A percentile compares a stretch with the other conserved stretches of the same genome.
Evolutionary conservation across 371 early-diverging fungal genomes (phyloP).

Genomic region (Catenaria anguillulae): DNA sequence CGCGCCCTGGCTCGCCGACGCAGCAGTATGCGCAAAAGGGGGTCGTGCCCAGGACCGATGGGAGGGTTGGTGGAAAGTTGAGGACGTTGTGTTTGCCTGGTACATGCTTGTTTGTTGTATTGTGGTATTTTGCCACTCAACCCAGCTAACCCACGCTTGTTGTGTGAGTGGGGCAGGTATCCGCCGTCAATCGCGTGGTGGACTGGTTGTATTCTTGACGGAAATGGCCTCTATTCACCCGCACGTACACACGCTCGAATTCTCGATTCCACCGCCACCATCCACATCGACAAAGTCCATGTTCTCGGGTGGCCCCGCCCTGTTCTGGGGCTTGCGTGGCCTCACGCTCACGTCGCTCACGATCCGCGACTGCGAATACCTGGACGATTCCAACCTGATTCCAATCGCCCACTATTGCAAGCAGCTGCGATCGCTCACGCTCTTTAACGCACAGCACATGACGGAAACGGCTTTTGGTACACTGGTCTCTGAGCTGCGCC

Average conservation of each 20-base stretch:
- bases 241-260: neutral
- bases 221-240: neutral
- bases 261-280: slow-evolving; percentile 4
- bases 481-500: neutral
- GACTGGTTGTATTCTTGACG: neutral
- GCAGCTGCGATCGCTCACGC: neutral
- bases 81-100: neutral
- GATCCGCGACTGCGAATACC: slow-evolving; percentile 6
- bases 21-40: neutral
- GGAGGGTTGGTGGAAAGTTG: neutral
- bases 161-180: neutral
- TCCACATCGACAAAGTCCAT: neutral
- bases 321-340: neutral
- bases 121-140: neutral
- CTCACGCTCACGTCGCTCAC: slow-evolving; percentile 1
- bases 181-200: neutral
- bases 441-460: neutral
- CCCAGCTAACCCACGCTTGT: neutral
- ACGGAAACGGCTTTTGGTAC: neutral
- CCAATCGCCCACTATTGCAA: neutral
- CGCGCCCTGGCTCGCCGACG: neutral
- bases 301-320: neutral
- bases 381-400: neutral
- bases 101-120: neutral
- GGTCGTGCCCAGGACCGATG: neutral